Conservation (phyloP, 1,284 basidiomycete species). For the Pascua sp. region DNA sequence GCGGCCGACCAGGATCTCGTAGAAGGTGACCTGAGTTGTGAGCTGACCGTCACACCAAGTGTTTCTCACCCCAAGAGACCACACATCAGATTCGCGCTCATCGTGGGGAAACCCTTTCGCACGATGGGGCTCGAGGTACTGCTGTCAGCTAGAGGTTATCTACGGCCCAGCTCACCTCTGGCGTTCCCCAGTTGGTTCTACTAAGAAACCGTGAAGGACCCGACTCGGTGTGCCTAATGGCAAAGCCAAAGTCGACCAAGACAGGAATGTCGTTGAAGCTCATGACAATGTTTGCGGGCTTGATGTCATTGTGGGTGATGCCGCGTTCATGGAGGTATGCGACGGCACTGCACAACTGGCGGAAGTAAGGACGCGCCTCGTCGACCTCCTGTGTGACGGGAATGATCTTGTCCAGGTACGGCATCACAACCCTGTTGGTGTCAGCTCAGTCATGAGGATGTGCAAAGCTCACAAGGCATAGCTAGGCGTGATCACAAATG, state of each 20-base stretch:
- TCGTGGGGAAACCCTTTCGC: conserved; percentile 81
- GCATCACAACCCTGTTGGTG: conserved; percentile 44
- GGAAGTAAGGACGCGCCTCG: conserved; percentile 77
- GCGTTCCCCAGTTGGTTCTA: conserved; percentile 80
- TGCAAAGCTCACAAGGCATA: conserved; percentile 80
- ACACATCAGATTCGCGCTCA: conserved; percentile 85
- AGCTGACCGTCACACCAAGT: not conserved
- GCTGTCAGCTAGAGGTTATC: not conserved
- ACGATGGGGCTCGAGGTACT: conserved; percentile 85
- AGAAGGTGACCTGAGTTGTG: conserved; percentile 64
- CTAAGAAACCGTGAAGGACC: conserved; percentile 66
- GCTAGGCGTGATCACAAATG: conserved; percentile 85
- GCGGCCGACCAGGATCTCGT: conserved; percentile 82
- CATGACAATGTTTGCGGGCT: conserved; percentile 87
- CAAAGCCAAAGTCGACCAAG: conserved; percentile 88
- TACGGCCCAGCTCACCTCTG: conserved; percentile 56
- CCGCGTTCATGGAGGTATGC: conserved; percentile 80
- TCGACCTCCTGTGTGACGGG: conserved; percentile 76
- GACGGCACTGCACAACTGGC: conserved; percentile 77
- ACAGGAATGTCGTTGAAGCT: conserved; percentile 70
- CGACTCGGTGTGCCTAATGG: conserved; percentile 54
- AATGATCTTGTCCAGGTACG: conserved; percentile 64
- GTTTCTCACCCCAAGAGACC: conserved; percentile 69
- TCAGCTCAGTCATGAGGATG: conserved; percentile 1
- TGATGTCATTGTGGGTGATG: conserved; percentile 93